A percentile compares a stretch with the other conserved stretches of the same genome.
Evolutionary conservation across 2,329 filamentous ascomycete species (phyloP).

Genomic region (Cladosporium sphaerospermum): DNA sequence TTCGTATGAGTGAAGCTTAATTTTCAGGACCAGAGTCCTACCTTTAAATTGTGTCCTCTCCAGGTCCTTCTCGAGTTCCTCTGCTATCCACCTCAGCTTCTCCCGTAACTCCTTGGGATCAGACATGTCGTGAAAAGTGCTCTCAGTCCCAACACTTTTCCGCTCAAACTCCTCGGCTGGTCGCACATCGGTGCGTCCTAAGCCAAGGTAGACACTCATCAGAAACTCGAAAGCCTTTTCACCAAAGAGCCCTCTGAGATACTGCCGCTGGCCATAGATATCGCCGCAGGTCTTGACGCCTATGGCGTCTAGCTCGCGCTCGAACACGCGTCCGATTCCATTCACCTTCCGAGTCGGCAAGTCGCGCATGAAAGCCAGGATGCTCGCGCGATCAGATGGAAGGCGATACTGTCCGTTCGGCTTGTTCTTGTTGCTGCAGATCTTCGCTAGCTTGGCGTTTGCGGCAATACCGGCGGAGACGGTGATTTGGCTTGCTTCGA

Average conservation of each 20-base stretch:
- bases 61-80: constrained; percentile 83
- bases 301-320: constrained; percentile 81
- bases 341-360: constrained; percentile 88
- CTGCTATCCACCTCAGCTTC: constrained; percentile 73
- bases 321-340: constrained; percentile 87
- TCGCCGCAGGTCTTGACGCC: constrained; percentile 85
- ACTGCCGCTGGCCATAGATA: constrained; percentile 69
- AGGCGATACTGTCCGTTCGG: constrained; percentile 87
- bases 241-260: constrained; percentile 73
- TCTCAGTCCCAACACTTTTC: constrained; percentile 90
- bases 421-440: constrained; percentile 92
- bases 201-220: constrained; percentile 73
- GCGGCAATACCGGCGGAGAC: constrained; percentile 91
- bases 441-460: constrained; percentile 90
- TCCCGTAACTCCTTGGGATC: constrained; percentile 62
- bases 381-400: constrained; percentile 62
- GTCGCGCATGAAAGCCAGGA: constrained; percentile 79
- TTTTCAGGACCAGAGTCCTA: constrained; percentile 82
- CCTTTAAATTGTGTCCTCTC: constrained; percentile 75
- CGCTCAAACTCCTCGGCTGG: constrained; percentile 85
- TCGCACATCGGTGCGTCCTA: constrained; percentile 78
- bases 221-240: constrained; percentile 88
- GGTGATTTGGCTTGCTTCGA: constrained; percentile 71
- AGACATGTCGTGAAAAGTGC: constrained; percentile 77
- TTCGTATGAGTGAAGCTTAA: constrained; percentile 92